Evolutionary conservation across 2,329 filamentous ascomycete genomes (phyloP), one percentile per base, ranked within the genome.

Genomic region (Trichoderma asperellum): DNA sequence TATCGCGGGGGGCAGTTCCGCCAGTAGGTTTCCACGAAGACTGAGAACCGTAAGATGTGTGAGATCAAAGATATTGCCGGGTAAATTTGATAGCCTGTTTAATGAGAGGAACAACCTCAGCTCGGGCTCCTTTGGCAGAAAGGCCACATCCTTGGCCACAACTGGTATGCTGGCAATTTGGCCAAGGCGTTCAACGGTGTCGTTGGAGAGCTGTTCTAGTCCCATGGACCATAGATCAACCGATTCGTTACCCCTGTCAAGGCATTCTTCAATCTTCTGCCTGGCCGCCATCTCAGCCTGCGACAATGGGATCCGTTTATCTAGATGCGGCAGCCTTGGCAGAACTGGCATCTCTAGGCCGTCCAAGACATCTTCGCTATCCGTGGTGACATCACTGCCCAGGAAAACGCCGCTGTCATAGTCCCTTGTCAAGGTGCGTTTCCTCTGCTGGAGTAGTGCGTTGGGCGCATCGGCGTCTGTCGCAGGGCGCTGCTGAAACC

Each of bases 321-420:
- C 77, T 53, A 83, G 74, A 67, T 81, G 81, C 0, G 81, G 80
- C 18, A 84, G 73, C 66, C 76, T 81, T 40, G 80, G 72, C 68
- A 77, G 77, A 5, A 75, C 70, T 29, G 78, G 73, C n/a, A 74
- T 63, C 32, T 78, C 76, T 11, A 81, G 71, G 3, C 72, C 73
- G 4, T 81, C 80, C 60, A 78, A 68, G 29, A 76, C 66, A 34
- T 83, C 81, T 29, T 83, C 82, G 18, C 80, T 79, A 63, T 87
- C 85, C 12, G 82, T 79, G 37, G 76, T 79, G 37, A 76, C 79
- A 69, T 91, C 90, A 71, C 88, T 90, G 4, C 85, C 88, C 81
- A 93, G 84, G 79, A 86, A 93, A 3, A 93, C 86, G 62, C 89
- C 89, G 77, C 90, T 92, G 78, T 93, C 91, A 69, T 86, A 80